Evolutionary conservation across 345 rosid species (phyloP).

Genomic region (Conringia planisiliqua): DNA sequence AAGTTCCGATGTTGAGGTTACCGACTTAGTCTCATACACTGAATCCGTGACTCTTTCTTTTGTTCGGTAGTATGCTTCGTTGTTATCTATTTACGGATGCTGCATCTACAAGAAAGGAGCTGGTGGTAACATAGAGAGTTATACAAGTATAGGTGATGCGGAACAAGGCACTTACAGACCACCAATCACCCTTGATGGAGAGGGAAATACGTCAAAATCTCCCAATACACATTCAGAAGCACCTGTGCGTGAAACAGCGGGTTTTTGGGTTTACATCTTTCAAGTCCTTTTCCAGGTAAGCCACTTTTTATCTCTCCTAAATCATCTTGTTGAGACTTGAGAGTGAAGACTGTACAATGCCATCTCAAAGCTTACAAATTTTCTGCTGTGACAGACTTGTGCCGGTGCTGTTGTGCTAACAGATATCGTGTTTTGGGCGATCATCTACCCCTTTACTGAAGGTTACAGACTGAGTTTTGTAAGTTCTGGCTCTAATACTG

Average conservation of each 20-base stretch:
- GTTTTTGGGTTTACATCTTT: constrained; percentile 52
- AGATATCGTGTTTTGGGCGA: constrained; percentile 78
- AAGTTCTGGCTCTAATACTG: constrained; percentile 38
- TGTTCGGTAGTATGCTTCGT: constrained; percentile 56
- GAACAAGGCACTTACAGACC: constrained; percentile 61
- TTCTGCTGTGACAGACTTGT: constrained; percentile 45
- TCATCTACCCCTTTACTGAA: constrained; percentile 64
- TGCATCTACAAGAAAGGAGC: constrained; percentile 29
- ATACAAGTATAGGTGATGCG: constrained; percentile 17
- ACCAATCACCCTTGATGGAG: constrained; percentile 38
- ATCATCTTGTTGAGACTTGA: constrained; percentile 1
- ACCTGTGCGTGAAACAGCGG: constrained; percentile 35
- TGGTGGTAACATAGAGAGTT: constrained; percentile 31
- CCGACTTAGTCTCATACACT: neutral
- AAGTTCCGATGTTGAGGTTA: neutral
- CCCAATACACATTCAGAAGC: constrained; percentile 30
- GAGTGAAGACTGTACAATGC: constrained; percentile 6
- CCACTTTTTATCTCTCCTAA: neutral
- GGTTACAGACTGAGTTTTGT: constrained; percentile 58
- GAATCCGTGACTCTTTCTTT: neutral
- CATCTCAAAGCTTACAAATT: constrained; percentile 3
- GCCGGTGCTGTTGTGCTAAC: constrained; percentile 91
- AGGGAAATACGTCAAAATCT: constrained; percentile 31
- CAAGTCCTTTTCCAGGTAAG: constrained; percentile 78
- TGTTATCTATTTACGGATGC: constrained; percentile 70